These are phyloP conservation scores for Phragmites australis DNA, from an alignment of 176 grass and related monocot genomes.

Conservation along the genomic window DNA sequence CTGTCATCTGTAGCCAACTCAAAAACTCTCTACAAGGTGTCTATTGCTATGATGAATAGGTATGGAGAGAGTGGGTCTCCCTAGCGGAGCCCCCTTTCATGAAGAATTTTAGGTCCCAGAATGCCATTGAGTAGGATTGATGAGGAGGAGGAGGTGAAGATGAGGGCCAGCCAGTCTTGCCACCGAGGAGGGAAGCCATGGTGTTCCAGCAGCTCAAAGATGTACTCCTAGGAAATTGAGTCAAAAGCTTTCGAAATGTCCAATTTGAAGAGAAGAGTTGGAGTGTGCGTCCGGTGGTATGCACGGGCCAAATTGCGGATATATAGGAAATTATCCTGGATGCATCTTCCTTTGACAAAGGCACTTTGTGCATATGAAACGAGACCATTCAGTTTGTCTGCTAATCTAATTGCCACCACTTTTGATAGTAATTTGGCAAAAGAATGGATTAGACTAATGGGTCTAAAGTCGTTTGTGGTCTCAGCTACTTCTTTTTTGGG, in stretches of 20 bases:
- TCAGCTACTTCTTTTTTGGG: background rate
- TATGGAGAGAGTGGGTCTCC: too few relatives aligned
- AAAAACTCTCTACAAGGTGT: too few relatives aligned
- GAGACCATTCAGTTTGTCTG: background rate
- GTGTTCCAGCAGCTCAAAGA: background rate
- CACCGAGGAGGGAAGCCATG: too few relatives aligned
- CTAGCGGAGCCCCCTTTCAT: too few relatives aligned
- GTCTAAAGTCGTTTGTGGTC: background rate
- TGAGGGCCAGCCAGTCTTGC: too few relatives aligned
- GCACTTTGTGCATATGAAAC: background rate
- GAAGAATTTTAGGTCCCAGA: too few relatives aligned
- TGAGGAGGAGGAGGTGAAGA: too few relatives aligned
- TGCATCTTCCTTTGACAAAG: background rate
- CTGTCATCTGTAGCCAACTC: too few relatives aligned
- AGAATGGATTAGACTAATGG: background rate
- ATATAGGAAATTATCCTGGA: background rate
- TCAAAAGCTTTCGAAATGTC: background rate
- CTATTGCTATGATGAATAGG: too few relatives aligned
- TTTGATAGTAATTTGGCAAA: background rate
- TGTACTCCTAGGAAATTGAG: background rate
- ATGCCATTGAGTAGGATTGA: too few relatives aligned
- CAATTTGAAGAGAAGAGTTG: background rate
- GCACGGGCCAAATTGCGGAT: background rate
- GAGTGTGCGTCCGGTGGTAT: background rate
- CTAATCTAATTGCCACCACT: background rate